These are phyloP conservation scores for Curvularia verruculosa DNA, from an alignment of 2,329 filamentous ascomycete genomes.

Conservation along the genomic window DNA sequence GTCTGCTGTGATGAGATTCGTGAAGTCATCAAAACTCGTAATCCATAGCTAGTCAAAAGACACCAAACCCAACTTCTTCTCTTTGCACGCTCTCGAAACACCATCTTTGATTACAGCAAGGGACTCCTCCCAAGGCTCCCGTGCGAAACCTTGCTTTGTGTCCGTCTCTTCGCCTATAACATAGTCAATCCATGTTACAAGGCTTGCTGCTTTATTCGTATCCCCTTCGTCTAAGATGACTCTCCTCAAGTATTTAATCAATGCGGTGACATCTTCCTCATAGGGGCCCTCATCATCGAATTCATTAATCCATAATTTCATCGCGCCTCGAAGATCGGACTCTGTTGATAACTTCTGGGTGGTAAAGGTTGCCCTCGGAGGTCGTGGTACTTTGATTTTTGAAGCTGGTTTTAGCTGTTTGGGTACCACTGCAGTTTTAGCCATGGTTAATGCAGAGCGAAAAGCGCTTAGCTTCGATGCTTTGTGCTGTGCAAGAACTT, in stretches of 20 bases:
- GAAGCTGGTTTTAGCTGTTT: constrained; percentile 29
- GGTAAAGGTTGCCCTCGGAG: constrained; percentile 66
- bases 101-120: constrained; percentile 6
- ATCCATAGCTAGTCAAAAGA: constrained; percentile 11
- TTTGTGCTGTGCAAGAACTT: constrained; percentile 77
- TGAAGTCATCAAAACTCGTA: constrained; percentile 2
- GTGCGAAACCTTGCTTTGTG: background rate
- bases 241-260: constrained; percentile 72
- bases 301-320: constrained; percentile 76
- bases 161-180: constrained; percentile 39
- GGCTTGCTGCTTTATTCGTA: constrained; percentile 72
- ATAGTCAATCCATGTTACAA: constrained; percentile 69
- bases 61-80: constrained; percentile 12
- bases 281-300: constrained; percentile 79
- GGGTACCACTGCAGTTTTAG: constrained; percentile 9
- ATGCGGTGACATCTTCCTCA: constrained; percentile 73
- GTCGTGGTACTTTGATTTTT: constrained; percentile 55
- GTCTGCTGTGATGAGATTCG: background rate
- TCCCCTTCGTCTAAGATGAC: constrained; percentile 80
- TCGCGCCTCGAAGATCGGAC: constrained; percentile 72
- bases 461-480: constrained; percentile 35
- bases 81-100: constrained; percentile 4
- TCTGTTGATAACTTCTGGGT: constrained; percentile 60
- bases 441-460: constrained; percentile 39
- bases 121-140: background rate